phyloP scores from a whole-genome alignment of 805 yeast genomes.

The Starmerella bombi region DNA sequence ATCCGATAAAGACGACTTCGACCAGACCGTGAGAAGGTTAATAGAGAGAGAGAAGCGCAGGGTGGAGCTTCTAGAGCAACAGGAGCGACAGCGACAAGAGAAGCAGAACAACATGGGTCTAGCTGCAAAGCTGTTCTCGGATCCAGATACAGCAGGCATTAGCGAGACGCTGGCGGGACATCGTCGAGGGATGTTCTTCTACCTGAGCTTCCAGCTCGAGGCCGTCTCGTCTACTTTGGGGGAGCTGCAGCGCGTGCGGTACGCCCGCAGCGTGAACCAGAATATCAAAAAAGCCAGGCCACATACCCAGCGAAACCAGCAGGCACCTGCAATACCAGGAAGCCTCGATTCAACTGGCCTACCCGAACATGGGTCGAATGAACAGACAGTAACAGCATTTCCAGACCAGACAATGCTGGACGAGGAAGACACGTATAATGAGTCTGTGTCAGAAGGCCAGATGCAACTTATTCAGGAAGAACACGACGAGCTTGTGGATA shows the following conservation, averaged over 20 bases:
- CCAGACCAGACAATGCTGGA: neutral
- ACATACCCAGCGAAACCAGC: neutral
- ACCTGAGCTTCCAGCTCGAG: slow-evolving; percentile 25
- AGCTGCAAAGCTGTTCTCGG: slow-evolving; percentile 18
- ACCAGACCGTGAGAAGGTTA: slow-evolving; percentile 28
- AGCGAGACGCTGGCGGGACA: slow-evolving; percentile 25
- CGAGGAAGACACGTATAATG: neutral
- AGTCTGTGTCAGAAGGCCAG: neutral
- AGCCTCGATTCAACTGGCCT: neutral
- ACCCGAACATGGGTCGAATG: neutral
- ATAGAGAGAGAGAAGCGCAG: slow-evolving; percentile 26
- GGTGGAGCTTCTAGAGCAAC: slow-evolving; percentile 18
- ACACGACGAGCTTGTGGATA: slow-evolving; percentile 28
- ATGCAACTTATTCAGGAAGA: slow-evolving; percentile 27
- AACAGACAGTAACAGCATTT: neutral
- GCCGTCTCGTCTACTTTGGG: slow-evolving; percentile 25
- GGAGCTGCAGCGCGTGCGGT: slow-evolving; percentile 27
- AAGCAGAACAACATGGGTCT: slow-evolving; percentile 5
- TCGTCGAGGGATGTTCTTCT: slow-evolving; percentile 29
- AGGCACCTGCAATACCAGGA: neutral
- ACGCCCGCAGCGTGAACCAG: slow-evolving; percentile 16
- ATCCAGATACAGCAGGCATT: slow-evolving; percentile 22
- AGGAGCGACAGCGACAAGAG: slow-evolving; percentile 11
- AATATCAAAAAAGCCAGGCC: neutral
- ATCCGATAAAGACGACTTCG: slow-evolving; percentile 30